phyloP scores from a whole-genome alignment of 495 filamentous ascomycete species.

The Aspergillus leporis region DNA sequence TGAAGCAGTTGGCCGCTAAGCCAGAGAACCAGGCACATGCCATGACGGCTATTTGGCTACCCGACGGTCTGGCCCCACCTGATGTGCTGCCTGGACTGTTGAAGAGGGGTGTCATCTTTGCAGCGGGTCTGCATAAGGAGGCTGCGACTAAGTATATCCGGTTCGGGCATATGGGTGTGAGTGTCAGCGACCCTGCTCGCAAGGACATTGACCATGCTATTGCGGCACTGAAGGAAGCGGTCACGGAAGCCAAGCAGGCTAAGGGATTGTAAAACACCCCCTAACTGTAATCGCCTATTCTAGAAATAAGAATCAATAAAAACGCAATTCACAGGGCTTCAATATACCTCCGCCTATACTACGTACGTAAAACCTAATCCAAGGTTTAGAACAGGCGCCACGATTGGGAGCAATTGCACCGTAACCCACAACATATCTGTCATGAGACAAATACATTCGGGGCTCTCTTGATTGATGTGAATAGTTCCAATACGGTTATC shows the following conservation, averaged over 20 bases:
- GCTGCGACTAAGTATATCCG: slow-evolving; percentile 71
- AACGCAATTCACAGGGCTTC: no score
- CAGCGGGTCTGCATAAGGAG: slow-evolving; percentile 90
- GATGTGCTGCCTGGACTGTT: slow-evolving; percentile 83
- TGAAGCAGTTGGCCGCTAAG: slow-evolving; percentile 80
- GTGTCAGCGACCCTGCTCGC: slow-evolving; percentile 58
- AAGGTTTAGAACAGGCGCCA: no score
- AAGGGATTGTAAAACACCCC: slow-evolving; percentile 41
- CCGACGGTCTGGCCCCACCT: slow-evolving; percentile 73
- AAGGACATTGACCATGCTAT: slow-evolving; percentile 82
- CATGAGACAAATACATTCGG: no score
- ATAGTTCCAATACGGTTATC: no score
- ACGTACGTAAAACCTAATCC: background rate
- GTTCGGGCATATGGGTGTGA: slow-evolving; percentile 96
- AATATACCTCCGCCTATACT: no score
- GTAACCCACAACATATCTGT: no score
- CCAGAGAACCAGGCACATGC: slow-evolving; percentile 91
- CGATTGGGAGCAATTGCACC: no score
- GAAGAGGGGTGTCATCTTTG: slow-evolving; percentile 91
- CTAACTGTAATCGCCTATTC: background rate
- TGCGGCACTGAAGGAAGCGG: slow-evolving; percentile 67
- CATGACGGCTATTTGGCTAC: slow-evolving; percentile 97
- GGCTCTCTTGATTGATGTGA: no score
- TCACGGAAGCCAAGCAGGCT: slow-evolving; percentile 65
- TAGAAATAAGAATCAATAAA: no score